These are phyloP conservation scores for Auricularia cornea DNA, from an alignment of 768 basidiomycete species.

Conservation along the genomic window DNA sequence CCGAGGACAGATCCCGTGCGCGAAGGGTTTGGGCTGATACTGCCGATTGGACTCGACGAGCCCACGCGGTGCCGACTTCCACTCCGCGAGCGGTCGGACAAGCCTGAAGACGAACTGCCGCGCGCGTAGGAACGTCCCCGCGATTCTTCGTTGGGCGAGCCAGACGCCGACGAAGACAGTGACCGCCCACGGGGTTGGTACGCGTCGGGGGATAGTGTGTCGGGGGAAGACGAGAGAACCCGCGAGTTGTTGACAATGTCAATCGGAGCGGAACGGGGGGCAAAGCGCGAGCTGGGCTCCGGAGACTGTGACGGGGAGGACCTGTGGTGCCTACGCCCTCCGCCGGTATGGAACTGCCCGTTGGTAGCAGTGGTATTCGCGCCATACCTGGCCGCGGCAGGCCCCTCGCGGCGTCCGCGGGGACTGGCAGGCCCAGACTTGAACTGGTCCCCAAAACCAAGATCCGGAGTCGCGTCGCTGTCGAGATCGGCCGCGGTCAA, in stretches of 20 bases:
- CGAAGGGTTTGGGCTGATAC: not conserved
- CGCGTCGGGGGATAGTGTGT: not conserved
- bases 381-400: not conserved
- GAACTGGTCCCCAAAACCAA: slow-evolving; percentile 1
- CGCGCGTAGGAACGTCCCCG: not conserved
- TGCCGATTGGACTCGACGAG: not conserved
- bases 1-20: not conserved
- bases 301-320: not conserved
- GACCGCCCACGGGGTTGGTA: not conserved
- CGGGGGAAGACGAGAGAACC: not conserved
- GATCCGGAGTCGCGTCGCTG: not conserved
- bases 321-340: not conserved
- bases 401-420: not conserved
- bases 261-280: not conserved
- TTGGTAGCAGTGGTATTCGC: not conserved
- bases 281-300: not conserved
- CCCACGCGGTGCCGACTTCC: not conserved
- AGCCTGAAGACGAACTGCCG: not conserved
- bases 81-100: not conserved
- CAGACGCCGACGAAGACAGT: not conserved
- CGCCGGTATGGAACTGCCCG: not conserved
- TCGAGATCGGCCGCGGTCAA: not conserved
- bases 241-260: not conserved
- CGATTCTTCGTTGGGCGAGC: not conserved
- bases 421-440: not conserved